Evolutionary conservation across 2,329 filamentous ascomycete genomes (phyloP), one percentile per base, ranked within the genome.

Genomic region (Drechmeria coniospora): DNA sequence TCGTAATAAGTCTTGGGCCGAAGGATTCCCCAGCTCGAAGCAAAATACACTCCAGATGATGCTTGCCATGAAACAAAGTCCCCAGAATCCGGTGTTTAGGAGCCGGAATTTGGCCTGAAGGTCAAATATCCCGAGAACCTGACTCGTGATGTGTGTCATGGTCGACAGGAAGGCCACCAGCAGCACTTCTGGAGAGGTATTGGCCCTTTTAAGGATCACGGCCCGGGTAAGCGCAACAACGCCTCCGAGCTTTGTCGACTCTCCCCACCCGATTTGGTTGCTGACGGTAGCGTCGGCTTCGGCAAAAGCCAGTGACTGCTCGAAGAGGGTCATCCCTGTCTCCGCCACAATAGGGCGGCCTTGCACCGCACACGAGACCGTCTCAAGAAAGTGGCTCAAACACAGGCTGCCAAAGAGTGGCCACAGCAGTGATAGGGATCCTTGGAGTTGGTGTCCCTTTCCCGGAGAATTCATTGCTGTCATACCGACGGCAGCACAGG

Each of bases 281-380:
- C 75, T 76, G 25, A 94, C 75, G 37, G 86, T 79, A 17, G 81
- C 78, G 49, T 98, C 90, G 7, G 87, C 87, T 52, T 98, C 90
- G 8, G 87, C 83, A 55, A 95, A 98, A 3, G 87, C 87, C 7
- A 98, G 63, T 0, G 86, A 94, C 46, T 94, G 86, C 49, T 98
- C 90, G 43, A 95, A 93, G 2, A 94, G 68, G 0, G 86, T 93
- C 81, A 95, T 93, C 12, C 84, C 86, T 2, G 83, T 92, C 54
- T 95, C 90, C 1, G 81, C 78, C 36, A 79, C 71, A 1, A 82
- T 69, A 3, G 73, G 68, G 3, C 79, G 73, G 18, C 87, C 87
- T 49, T 93, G 83, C 6, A 95, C 66, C 8, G 87, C 82, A 49
- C 83, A 92, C 4, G 79, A 78, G 8, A 95, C 57, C 0, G 82